Evolutionary conservation across 371 early-diverging fungal genomes (phyloP).

Genomic region (Lichtheimia hyalospora): DNA sequence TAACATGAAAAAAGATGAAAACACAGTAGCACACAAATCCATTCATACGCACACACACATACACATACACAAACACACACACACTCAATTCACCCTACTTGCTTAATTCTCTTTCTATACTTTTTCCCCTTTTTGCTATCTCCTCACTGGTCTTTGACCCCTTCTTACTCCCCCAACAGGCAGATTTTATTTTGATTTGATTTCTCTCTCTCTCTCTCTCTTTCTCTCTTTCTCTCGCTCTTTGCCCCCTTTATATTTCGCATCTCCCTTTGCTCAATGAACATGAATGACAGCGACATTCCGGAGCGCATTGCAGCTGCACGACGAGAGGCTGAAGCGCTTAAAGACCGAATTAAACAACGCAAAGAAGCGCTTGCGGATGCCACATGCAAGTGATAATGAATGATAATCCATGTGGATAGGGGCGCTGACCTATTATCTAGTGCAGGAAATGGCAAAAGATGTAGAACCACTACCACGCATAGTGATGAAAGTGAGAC

Average conservation of each 20-base stretch:
- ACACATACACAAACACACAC: too few relatives aligned
- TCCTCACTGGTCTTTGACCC: too few relatives aligned
- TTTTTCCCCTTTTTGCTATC: neutral
- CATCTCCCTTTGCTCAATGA: constrained; percentile 6
- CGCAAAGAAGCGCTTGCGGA: constrained; percentile 91
- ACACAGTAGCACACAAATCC: too few relatives aligned
- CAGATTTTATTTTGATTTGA: too few relatives aligned
- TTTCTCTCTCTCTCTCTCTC: neutral
- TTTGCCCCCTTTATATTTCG: constrained; percentile 1
- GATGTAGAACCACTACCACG: constrained; percentile 86
- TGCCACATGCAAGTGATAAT: constrained; percentile 76
- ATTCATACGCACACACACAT: too few relatives aligned
- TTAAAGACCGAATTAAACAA: constrained; percentile 93
- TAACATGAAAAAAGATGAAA: too few relatives aligned
- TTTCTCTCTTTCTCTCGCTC: neutral
- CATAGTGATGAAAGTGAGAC: constrained; percentile 90
- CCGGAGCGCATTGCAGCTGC: constrained; percentile 89
- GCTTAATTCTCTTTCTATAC: constrained; percentile 2
- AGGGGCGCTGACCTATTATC: neutral
- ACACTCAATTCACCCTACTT: neutral
- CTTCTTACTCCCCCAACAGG: too few relatives aligned
- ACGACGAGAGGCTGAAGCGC: constrained; percentile 89
- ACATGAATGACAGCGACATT: constrained; percentile 58
- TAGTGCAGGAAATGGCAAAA: constrained; percentile 53
- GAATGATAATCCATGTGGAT: too few relatives aligned